Conservation (phyloP, 768 basidiomycete genomes). For the Amanita rubescens region DNA sequence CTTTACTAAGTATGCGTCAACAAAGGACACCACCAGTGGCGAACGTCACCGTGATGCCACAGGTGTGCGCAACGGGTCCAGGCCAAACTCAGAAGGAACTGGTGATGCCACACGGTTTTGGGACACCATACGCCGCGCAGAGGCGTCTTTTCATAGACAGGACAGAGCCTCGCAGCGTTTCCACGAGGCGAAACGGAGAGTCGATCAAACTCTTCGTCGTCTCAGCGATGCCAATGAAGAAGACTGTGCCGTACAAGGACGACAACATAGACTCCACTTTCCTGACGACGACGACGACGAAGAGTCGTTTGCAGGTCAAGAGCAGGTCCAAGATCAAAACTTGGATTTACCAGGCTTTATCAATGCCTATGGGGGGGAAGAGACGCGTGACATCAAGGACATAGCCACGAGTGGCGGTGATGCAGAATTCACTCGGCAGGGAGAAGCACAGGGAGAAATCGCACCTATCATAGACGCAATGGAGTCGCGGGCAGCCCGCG, state of each 20-base stretch:
- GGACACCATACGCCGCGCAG: not conserved
- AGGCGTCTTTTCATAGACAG: not conserved
- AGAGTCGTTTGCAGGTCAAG: too few species aligned
- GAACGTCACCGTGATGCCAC: not conserved
- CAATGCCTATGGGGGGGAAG: too few species aligned
- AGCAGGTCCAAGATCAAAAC: too few species aligned
- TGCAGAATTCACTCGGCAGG: not conserved
- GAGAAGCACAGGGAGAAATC: not conserved
- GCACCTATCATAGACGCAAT: not conserved
- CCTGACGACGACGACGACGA: too few species aligned
- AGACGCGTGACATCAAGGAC: too few species aligned
- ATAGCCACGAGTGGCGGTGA: not conserved
- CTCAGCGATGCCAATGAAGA: not conserved
- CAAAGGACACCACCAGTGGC: too few species aligned
- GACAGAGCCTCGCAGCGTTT: not conserved
- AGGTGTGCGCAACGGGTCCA: too few species aligned
- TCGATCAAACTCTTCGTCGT: not conserved
- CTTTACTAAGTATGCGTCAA: not conserved
- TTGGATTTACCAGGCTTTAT: too few species aligned
- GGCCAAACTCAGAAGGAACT: too few species aligned
- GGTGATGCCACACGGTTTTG: not conserved
- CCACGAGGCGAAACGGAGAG: not conserved
- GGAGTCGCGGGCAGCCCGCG: not conserved
- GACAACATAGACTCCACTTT: too few species aligned
- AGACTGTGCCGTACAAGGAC: not conserved